A percentile compares a stretch with the other conserved stretches of the same genome.
These are phyloP conservation scores for Coffea eugenioides DNA, from an alignment of 257 asterid species.

Conservation along the genomic window DNA sequence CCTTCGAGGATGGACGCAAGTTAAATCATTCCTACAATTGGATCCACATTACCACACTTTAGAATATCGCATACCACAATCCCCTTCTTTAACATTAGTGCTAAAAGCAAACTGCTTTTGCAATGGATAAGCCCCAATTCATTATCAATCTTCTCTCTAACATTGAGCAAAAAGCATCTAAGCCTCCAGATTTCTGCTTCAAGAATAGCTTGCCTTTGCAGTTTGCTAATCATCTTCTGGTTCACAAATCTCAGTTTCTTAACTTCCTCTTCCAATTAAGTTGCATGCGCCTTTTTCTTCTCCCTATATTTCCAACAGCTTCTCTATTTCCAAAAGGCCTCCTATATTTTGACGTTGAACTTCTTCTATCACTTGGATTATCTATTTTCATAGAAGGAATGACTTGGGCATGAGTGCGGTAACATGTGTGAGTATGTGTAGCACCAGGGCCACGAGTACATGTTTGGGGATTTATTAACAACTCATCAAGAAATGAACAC, in stretches of 20 bases:
- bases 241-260: constrained; percentile 47
- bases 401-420: constrained; percentile 60
- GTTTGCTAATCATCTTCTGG: constrained; percentile 41
- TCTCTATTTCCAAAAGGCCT: constrained; percentile 52
- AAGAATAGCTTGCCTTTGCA: constrained; percentile 47
- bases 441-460: constrained; percentile 62
- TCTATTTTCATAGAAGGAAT: constrained; percentile 28
- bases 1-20: too few relatives aligned
- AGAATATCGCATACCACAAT: neutral
- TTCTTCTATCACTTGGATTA: neutral
- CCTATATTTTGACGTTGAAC: constrained; percentile 22
- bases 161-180: constrained; percentile 39
- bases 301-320: constrained; percentile 68
- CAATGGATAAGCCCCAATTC: constrained; percentile 46
- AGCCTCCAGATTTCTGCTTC: constrained; percentile 55
- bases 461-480: constrained; percentile 34
- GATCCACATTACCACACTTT: too few relatives aligned
- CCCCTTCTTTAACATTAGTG: constrained; percentile 16
- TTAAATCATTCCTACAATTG: too few relatives aligned
- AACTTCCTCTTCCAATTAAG: constrained; percentile 60
- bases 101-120: constrained; percentile 22
- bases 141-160: constrained; percentile 45
- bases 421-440: constrained; percentile 66
- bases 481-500: constrained; percentile 35
- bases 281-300: constrained; percentile 61